Percentiles rank a stretch among this genome's conserved stretches.
Evolutionary conservation across 169 alveolate genomes (phyloP).

Genomic region (Eimeria maxima): DNA sequence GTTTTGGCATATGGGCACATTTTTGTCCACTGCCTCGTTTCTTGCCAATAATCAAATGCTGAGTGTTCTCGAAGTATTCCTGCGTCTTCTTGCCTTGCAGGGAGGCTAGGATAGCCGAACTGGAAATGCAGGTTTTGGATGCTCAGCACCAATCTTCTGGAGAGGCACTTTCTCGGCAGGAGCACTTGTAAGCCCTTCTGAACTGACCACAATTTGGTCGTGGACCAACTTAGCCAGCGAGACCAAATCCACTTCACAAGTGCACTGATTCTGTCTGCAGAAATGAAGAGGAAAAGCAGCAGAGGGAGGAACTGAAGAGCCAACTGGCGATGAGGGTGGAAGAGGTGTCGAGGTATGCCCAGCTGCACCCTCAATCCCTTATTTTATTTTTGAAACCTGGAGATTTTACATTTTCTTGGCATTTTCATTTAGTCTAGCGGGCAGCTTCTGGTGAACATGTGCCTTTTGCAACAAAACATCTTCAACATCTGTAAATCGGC

Average conservation of each 20-base stretch:
- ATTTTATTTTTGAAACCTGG: neutral
- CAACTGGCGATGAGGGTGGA: conserved; percentile 28
- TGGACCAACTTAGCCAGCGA: neutral
- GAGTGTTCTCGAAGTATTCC: neutral
- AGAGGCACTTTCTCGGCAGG: neutral
- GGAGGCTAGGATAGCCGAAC: conserved; percentile 60
- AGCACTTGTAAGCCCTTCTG: neutral
- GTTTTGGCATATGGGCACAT: neutral
- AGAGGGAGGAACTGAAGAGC: conserved; percentile 31
- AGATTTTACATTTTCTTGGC: neutral
- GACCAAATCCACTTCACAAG: neutral
- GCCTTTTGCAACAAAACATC: neutral
- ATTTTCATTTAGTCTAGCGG: neutral
- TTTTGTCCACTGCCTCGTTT: neutral
- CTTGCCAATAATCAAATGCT: neutral
- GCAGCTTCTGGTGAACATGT: neutral
- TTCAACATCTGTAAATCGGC: neutral
- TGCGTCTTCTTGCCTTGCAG: neutral
- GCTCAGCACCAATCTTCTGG: conserved; percentile 55
- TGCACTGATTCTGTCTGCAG: neutral
- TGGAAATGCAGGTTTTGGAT: conserved; percentile 66
- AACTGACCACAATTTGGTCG: neutral
- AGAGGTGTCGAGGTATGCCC: conserved; percentile 19
- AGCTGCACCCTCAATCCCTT: neutral
- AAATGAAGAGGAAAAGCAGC: neutral